Evolutionary conservation across 2,329 filamentous ascomycete genomes (phyloP), one percentile per base, ranked within the genome.

Genomic region (Trichophyton benhamiae): DNA sequence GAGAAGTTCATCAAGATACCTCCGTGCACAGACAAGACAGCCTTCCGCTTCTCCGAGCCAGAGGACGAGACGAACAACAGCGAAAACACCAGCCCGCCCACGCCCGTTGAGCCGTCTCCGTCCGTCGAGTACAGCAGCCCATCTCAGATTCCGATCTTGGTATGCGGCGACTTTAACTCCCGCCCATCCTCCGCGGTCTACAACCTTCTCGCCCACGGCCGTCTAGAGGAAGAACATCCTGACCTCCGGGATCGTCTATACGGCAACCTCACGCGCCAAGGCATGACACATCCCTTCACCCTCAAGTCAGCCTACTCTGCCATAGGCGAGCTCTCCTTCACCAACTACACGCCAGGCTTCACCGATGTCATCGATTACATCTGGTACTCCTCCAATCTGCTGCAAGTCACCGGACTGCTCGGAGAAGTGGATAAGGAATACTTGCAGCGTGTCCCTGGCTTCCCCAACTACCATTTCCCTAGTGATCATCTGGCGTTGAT

Each of bases 91-190:
- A 72, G 72, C 57, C 66, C 71, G 4, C 79, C 80, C 17, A 74
- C 78, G 1, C 75, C 78, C 7, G 76, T 77, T 6, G 83, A 85
- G 42, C 87, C 88, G 0, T 87, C 82, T 0, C 90, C 91, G 0
- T 96, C 91, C 25, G 84, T 90, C 74, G 88, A 95, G 70, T 99
- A 99, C 74, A 79, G 87, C 30, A 88, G 83, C 69, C 89, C 88
- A 66, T 88, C 89, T 0, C 88, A 95, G 67, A 95, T 99, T 57
- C 94, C 94, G 1, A 79, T 97, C 42, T 77, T 99, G 63, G 83
- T 99, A 59, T 96, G 92, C 68, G 92, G 92, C 68, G 94, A 99
- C 74, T 95, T 96, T 80, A 99, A 99, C 76, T 96, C 92, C 3
- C 87, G 86, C 1, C 83, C 84, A 11, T 86, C 89, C 61, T 96